These are phyloP conservation scores for Tricholoma terreum DNA, from an alignment of 768 basidiomycete genomes.

Conservation along the genomic window DNA sequence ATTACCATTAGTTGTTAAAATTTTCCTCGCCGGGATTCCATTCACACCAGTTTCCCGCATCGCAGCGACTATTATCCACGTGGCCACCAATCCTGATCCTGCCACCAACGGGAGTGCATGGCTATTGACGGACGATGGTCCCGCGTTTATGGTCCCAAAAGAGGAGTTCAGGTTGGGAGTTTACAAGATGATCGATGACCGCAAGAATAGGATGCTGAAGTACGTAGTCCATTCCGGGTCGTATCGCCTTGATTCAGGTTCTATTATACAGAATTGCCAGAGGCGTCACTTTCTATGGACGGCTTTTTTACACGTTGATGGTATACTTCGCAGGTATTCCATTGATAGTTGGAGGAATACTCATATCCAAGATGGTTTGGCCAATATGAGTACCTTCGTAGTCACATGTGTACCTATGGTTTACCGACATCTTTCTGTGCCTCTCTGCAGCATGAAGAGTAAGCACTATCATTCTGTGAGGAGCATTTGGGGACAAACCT, in stretches of 20 bases:
- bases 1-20: slow-evolving; percentile 34
- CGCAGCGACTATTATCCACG: slow-evolving; percentile 50
- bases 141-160: slow-evolving; percentile 42
- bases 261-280: slow-evolving; percentile 17
- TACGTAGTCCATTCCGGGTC: slow-evolving; percentile 15
- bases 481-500: slow-evolving; percentile 38
- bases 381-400: background rate
- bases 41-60: slow-evolving; percentile 44
- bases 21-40: slow-evolving; percentile 49
- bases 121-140: slow-evolving; percentile 48
- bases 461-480: background rate
- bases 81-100: slow-evolving; percentile 44
- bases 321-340: background rate
- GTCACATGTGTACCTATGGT: background rate
- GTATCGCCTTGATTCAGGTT: background rate
- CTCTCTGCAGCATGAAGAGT: slow-evolving; percentile 13
- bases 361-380: background rate
- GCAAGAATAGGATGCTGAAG: slow-evolving; percentile 33
- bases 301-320: slow-evolving; percentile 26
- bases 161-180: slow-evolving; percentile 50
- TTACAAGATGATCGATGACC: slow-evolving; percentile 49
- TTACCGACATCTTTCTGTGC: slow-evolving; percentile 20
- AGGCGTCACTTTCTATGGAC: slow-evolving; percentile 26
- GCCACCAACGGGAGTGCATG: slow-evolving; percentile 45
- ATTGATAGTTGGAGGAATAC: background rate